Percentiles rank a stretch among this genome's conserved stretches.
These are phyloP conservation scores for Rhodosporidiobolus odoratus DNA, from an alignment of 768 basidiomycete species.

Conservation along the genomic window DNA sequence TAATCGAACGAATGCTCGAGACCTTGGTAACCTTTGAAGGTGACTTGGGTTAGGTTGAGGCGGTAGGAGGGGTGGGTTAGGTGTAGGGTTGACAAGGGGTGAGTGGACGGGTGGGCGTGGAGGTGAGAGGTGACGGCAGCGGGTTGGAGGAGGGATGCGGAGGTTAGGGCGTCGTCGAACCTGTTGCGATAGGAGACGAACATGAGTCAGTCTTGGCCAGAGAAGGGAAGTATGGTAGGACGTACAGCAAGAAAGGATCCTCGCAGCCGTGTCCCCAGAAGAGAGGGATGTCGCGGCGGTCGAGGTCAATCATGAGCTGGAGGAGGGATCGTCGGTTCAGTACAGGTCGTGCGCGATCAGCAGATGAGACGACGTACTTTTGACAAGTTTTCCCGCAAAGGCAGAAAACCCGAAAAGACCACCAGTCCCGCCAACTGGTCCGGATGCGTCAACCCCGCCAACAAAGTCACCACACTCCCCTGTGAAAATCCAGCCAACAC, in stretches of 20 bases:
- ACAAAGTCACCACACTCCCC: slow-evolving; percentile 9
- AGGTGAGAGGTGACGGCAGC: neutral
- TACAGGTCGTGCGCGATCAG: fast-evolving
- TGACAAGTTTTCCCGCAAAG: slow-evolving; percentile 11
- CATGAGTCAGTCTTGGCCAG: neutral
- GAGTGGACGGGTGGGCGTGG: neutral
- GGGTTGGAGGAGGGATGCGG: slow-evolving; percentile 7
- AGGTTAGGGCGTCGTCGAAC: slow-evolving; percentile 12
- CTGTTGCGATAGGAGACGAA: neutral
- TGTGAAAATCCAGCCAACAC: slow-evolving; percentile 22
- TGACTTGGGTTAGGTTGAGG: slow-evolving; percentile 9
- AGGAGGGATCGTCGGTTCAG: neutral
- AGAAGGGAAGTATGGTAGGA: neutral
- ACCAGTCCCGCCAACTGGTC: slow-evolving; percentile 12
- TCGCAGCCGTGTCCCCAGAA: slow-evolving; percentile 29
- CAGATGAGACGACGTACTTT: neutral
- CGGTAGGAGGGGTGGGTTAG: neutral
- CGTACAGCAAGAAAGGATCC: slow-evolving; percentile 23
- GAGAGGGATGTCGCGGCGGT: slow-evolving; percentile 15
- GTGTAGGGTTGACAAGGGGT: neutral
- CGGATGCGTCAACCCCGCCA: slow-evolving; percentile 19
- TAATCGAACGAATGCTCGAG: slow-evolving; percentile 14
- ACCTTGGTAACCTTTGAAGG: slow-evolving; percentile 4
- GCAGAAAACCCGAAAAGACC: slow-evolving; percentile 19
- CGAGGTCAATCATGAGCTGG: slow-evolving; percentile 24